Percentiles rank a stretch among this genome's conserved stretches.
phyloP scores from a whole-genome alignment of 1,139 yeast genomes.

The Kodamaea alishanica region DNA sequence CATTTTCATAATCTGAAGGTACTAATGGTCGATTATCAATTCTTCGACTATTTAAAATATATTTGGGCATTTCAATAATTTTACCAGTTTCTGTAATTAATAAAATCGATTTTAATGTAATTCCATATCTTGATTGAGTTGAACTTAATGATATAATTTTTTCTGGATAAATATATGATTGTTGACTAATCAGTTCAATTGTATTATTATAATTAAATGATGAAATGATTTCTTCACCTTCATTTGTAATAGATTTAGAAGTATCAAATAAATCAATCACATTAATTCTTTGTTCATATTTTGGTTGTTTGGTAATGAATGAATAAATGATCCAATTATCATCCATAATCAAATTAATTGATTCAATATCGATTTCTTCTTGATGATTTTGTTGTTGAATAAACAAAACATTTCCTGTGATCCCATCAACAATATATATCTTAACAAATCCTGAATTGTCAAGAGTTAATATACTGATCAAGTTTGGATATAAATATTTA shows the following conservation, averaged over 20 bases:
- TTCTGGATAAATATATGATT: conserved; percentile 63
- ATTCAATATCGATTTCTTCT: conserved; percentile 32
- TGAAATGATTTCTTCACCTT: conserved; percentile 18
- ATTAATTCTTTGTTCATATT: conserved; percentile 55
- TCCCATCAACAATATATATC: conserved; percentile 59
- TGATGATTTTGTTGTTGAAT: conserved; percentile 40
- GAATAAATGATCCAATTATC: conserved; percentile 84
- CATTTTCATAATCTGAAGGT: conserved; percentile 50
- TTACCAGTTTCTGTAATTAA: conserved; percentile 59
- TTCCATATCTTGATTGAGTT: conserved; percentile 68
- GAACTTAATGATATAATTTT: conserved; percentile 49
- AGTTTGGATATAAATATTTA: conserved; percentile 76
- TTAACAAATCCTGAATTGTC: conserved; percentile 30
- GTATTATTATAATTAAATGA: conserved; percentile 30
- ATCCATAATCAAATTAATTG: conserved; percentile 58
- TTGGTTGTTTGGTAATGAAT: conserved; percentile 50
- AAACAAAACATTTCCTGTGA: conserved; percentile 64
- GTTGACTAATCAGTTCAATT: conserved; percentile 34
- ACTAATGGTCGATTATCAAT: conserved; percentile 52
- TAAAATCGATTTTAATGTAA: conserved; percentile 67
- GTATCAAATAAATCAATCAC: conserved; percentile 81
- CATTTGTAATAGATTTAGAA: conserved; percentile 15
- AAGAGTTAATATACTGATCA: conserved; percentile 53
- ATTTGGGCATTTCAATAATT: conserved; percentile 69
- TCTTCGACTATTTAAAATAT: conserved; percentile 58